These are phyloP conservation scores for Dicorynia guianensis DNA, from an alignment of 306 rosid genomes.

Conservation along the genomic window DNA sequence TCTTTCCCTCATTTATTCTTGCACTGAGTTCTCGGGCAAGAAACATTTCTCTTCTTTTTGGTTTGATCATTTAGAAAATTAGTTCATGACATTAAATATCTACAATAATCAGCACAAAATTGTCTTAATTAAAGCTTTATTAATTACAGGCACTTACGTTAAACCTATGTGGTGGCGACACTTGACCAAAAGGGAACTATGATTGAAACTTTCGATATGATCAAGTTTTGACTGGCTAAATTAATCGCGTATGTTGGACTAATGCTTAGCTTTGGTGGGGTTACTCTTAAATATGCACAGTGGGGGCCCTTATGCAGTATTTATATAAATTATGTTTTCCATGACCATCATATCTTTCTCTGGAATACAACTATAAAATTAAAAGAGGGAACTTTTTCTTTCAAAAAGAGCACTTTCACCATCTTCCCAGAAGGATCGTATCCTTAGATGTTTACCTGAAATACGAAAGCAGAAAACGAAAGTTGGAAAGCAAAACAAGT, in stretches of 20 bases:
- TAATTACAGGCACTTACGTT: background rate
- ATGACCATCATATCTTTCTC: constrained; percentile 51
- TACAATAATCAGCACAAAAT: too few species aligned
- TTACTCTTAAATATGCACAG: constrained; percentile 24
- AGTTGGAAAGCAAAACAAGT: constrained; percentile 33
- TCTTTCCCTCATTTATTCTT: too few species aligned
- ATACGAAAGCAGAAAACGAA: constrained; percentile 26
- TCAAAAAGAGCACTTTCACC: constrained; percentile 63
- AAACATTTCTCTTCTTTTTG: too few species aligned
- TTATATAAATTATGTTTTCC: constrained; percentile 30
- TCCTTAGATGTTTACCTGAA: constrained; percentile 48
- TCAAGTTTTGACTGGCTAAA: constrained; percentile 40
- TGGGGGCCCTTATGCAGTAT: constrained; percentile 22
- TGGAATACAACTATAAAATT: constrained; percentile 44
- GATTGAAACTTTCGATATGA: constrained; percentile 38
- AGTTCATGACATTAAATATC: too few species aligned
- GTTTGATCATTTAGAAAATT: too few species aligned
- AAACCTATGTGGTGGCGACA: constrained; percentile 28
- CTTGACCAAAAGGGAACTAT: constrained; percentile 26
- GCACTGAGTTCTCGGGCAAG: too few species aligned
- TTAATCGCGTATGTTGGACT: constrained; percentile 34
- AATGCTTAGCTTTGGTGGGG: constrained; percentile 44
- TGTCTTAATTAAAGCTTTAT: background rate
- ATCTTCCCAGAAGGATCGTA: constrained; percentile 76
- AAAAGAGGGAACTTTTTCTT: constrained; percentile 55